A percentile compares a stretch with the other conserved stretches of the same genome.
Evolutionary conservation across 306 rosid species (phyloP).

Genomic region (Hylodesmum podocarpum): DNA sequence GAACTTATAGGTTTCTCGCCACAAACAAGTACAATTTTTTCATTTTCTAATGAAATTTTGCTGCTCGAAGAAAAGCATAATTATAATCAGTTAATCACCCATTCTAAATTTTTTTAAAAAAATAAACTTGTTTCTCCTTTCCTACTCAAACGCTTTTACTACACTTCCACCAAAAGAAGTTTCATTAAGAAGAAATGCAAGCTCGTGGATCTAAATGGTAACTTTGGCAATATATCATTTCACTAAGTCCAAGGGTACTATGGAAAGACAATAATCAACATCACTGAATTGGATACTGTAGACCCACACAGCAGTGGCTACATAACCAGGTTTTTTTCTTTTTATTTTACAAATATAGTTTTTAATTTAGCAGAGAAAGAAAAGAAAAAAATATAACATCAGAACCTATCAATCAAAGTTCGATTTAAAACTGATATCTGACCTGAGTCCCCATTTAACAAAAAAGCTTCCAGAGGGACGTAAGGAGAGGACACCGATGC

Average conservation of each 20-base stretch:
- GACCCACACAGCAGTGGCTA: background rate
- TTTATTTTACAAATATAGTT: background rate
- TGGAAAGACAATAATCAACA: background rate
- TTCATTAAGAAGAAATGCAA: background rate
- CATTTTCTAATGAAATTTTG: background rate
- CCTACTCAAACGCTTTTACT: background rate
- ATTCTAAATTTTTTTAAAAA: background rate
- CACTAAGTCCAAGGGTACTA: background rate
- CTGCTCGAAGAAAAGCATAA: background rate
- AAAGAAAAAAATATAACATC: background rate
- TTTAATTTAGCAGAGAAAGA: background rate
- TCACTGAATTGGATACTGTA: background rate
- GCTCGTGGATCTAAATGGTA: background rate
- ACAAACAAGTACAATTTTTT: background rate
- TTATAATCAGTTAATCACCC: background rate
- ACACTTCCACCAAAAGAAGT: background rate
- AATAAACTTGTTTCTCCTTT: background rate
- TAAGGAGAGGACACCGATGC: slow-evolving; percentile 68
- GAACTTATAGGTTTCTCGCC: background rate
- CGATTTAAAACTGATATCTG: slow-evolving; percentile 76
- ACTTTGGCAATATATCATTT: background rate
- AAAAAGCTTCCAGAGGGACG: slow-evolving; percentile 89
- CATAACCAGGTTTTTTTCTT: background rate
- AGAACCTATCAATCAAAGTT: slow-evolving; percentile 45
- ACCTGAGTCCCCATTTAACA: slow-evolving; percentile 93